Conservation (phyloP, 192 early-diverging fungal species). For the Linnemannia zychae region DNA sequence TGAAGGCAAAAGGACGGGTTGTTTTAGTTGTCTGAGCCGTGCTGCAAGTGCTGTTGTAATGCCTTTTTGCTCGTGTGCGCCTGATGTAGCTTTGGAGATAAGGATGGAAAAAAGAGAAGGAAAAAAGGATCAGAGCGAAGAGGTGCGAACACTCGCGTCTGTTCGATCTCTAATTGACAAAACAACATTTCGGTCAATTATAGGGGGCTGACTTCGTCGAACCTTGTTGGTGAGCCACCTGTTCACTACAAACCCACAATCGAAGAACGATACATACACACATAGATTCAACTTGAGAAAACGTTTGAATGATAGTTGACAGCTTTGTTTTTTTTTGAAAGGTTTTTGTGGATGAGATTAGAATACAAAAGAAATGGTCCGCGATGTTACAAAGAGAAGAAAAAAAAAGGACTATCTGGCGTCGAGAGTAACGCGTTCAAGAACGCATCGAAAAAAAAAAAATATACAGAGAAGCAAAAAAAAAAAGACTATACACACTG, state of each 20-base stretch:
- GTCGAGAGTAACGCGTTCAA: background rate
- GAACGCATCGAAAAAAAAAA: background rate
- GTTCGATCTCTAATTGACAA: conserved; percentile 12
- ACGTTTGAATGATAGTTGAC: background rate
- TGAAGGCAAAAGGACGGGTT: background rate
- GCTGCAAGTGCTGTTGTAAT: background rate
- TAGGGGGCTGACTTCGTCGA: background rate
- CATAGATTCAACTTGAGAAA: background rate
- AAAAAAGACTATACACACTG: conserved; percentile 6
- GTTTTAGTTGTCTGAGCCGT: background rate
- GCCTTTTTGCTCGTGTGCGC: conserved; percentile 10
- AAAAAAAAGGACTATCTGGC: background rate
- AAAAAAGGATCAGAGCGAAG: too few species aligned
- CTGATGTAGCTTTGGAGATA: background rate
- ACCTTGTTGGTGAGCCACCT: too few species aligned
- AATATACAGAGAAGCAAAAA: background rate
- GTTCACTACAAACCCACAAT: too few species aligned
- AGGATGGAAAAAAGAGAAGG: background rate
- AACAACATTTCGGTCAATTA: conserved; percentile 3
- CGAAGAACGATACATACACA: too few species aligned
- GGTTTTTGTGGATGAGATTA: background rate
- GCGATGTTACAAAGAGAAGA: background rate
- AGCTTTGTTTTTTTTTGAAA: background rate
- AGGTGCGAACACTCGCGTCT: background rate
- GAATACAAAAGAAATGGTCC: background rate